Conservation (phyloP, 148 eudicot species). For the Cornus kousa region DNA sequence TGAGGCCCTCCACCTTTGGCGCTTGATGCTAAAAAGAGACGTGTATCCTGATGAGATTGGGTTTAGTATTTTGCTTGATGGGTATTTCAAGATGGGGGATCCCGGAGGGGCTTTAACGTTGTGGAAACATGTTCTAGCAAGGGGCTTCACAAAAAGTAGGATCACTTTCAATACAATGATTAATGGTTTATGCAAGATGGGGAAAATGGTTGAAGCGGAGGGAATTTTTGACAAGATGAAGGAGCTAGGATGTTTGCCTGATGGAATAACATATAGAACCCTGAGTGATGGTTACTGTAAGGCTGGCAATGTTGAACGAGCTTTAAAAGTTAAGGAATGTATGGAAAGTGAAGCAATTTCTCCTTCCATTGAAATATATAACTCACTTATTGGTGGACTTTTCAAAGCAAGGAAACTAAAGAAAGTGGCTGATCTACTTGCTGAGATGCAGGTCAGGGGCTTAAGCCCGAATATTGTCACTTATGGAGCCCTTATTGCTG, state of each 20-base stretch:
- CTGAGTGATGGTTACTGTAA: slow-evolving; percentile 58
- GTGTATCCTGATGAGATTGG: slow-evolving; percentile 57
- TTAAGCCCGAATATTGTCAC: slow-evolving; percentile 49
- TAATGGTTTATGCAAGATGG: slow-evolving; percentile 77
- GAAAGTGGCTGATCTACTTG: slow-evolving; percentile 32
- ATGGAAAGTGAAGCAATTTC: slow-evolving; percentile 47
- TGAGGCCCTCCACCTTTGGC: slow-evolving; percentile 37
- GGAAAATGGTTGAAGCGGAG: slow-evolving; percentile 66
- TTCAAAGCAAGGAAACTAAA: slow-evolving; percentile 39
- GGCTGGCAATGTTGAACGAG: slow-evolving; percentile 48
- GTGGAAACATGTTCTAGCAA: slow-evolving; percentile 62
- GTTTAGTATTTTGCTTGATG: slow-evolving; percentile 69
- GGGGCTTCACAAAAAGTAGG: slow-evolving; percentile 42
- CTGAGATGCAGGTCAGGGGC: slow-evolving; percentile 42
- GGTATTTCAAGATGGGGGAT: slow-evolving; percentile 50
- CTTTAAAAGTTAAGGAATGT: slow-evolving; percentile 41
- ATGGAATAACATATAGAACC: slow-evolving; percentile 54
- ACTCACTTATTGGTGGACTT: slow-evolving; percentile 58
- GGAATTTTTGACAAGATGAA: slow-evolving; percentile 48
- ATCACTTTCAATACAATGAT: slow-evolving; percentile 62
- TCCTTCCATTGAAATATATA: slow-evolving; percentile 59
- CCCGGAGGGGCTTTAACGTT: slow-evolving; percentile 41
- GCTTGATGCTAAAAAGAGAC: slow-evolving; percentile 57
- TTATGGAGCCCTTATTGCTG: slow-evolving; percentile 61
- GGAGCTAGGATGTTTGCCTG: slow-evolving; percentile 63